These are phyloP conservation scores for Fusarium incarnatum DNA, from an alignment of 2,329 filamentous ascomycete species.

Conservation along the genomic window DNA sequence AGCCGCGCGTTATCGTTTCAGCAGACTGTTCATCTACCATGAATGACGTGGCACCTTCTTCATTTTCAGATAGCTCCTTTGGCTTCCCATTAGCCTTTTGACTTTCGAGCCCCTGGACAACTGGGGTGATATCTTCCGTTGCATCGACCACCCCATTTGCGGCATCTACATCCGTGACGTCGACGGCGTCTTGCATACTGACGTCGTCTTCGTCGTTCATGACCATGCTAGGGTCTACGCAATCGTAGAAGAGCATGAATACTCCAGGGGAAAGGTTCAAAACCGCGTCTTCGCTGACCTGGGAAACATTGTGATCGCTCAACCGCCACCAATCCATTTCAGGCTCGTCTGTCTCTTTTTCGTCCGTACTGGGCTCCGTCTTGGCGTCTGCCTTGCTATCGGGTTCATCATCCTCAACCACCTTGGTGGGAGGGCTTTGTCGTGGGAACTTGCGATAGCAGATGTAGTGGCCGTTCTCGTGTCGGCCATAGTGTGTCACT, in stretches of 20 bases:
- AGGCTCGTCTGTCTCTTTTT: slow-evolving; percentile 37
- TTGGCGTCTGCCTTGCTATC: slow-evolving; percentile 17
- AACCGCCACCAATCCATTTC: slow-evolving; percentile 84
- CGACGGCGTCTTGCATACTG: slow-evolving; percentile 39
- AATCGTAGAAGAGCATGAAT: slow-evolving; percentile 98
- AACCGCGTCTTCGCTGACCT: slow-evolving; percentile 78
- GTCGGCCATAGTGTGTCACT: slow-evolving; percentile 88
- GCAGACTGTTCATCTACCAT: slow-evolving; percentile 5
- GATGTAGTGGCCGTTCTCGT: slow-evolving; percentile 96
- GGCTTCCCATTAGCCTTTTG: slow-evolving; percentile 13
- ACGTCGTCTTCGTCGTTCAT: slow-evolving; percentile 50
- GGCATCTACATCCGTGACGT: slow-evolving; percentile 25
- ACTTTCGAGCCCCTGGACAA: slow-evolving; percentile 20
- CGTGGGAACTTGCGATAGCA: slow-evolving; percentile 81
- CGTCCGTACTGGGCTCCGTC: not conserved
- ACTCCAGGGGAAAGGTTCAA: slow-evolving; percentile 78
- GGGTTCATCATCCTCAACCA: slow-evolving; percentile 25
- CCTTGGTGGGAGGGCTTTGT: slow-evolving; percentile 22
- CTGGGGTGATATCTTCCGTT: slow-evolving; percentile 3
- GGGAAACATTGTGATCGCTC: slow-evolving; percentile 86
- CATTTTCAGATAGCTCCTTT: slow-evolving; percentile 12
- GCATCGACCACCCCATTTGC: slow-evolving; percentile 4
- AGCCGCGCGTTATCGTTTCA: slow-evolving; percentile 28
- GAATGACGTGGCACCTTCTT: slow-evolving; percentile 21
- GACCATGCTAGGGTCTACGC: slow-evolving; percentile 66